phyloP scores from a whole-genome alignment of 441 rosid genomes.

The Theobroma grandiflorum region DNA sequence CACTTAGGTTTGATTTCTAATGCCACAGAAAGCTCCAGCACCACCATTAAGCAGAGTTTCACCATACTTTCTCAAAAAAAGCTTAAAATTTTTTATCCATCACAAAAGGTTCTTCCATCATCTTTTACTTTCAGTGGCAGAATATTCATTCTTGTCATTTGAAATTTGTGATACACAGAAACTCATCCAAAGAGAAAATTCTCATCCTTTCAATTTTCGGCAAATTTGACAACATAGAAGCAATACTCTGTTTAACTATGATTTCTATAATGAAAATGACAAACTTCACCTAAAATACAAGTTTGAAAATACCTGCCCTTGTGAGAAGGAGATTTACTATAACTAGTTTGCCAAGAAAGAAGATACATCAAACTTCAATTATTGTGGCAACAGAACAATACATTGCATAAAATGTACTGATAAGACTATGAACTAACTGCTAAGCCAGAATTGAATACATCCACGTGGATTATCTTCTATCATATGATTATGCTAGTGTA shows the following conservation, averaged over 20 bases:
- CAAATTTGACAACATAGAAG: background rate
- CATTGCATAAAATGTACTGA: background rate
- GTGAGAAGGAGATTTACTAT: background rate
- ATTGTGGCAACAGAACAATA: background rate
- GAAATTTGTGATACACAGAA: background rate
- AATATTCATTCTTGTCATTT: background rate
- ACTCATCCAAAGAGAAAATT: background rate
- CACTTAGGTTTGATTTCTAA: background rate
- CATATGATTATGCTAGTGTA: background rate
- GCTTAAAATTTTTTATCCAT: background rate
- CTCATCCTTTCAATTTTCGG: background rate
- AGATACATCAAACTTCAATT: background rate
- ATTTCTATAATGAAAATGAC: background rate
- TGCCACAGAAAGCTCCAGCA: background rate
- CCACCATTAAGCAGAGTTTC: background rate
- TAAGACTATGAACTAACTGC: background rate
- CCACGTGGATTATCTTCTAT: background rate
- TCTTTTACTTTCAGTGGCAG: background rate
- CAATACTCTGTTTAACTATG: background rate
- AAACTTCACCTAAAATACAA: background rate
- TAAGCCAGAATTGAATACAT: slow-evolving; percentile 8
- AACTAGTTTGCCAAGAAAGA: background rate
- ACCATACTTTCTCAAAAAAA: background rate
- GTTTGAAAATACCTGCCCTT: background rate
- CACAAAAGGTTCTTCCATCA: background rate